phyloP scores from a whole-genome alignment of 441 rosid genomes.

The Mallotus japonicus region DNA sequence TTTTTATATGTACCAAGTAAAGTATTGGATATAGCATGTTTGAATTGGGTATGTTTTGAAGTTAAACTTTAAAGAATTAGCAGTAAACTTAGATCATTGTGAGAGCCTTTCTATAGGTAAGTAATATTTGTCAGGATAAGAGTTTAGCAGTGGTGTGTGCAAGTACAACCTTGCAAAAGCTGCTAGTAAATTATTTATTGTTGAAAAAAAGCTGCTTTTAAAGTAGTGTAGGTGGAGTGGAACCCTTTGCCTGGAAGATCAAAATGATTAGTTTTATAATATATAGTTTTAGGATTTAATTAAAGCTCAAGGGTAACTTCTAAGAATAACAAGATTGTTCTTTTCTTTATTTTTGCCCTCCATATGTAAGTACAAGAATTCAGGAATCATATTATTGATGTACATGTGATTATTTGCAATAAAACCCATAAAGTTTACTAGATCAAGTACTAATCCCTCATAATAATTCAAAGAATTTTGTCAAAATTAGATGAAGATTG shows the following conservation, averaged over 20 bases:
- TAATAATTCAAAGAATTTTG: not conserved
- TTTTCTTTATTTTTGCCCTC: not conserved
- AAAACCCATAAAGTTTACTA: slow-evolving; percentile 12
- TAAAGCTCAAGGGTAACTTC: slow-evolving; percentile 35
- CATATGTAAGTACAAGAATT: slow-evolving; percentile 25
- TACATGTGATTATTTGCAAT: slow-evolving; percentile 30
- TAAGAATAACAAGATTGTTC: slow-evolving; percentile 31
- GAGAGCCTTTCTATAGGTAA: not conserved
- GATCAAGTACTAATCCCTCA: not conserved
- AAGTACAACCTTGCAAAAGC: slow-evolving; percentile 12
- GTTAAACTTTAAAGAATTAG: not conserved
- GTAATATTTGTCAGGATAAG: not conserved
- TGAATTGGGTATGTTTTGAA: too few species aligned
- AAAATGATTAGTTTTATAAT: slow-evolving; percentile 9
- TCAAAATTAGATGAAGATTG: not conserved
- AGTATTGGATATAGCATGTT: too few species aligned
- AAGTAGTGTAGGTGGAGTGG: slow-evolving; percentile 15
- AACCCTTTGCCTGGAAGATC: slow-evolving; percentile 16
- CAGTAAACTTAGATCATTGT: not conserved
- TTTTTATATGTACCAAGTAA: too few species aligned
- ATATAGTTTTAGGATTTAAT: not conserved
- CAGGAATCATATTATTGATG: slow-evolving; percentile 29
- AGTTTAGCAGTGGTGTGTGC: not conserved
- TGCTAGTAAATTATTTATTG: slow-evolving; percentile 7
- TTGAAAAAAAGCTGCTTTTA: slow-evolving; percentile 10